Conservation (phyloP, 225 moss, liverwort and hornwort species). For the Anthoceros angustus region DNA sequence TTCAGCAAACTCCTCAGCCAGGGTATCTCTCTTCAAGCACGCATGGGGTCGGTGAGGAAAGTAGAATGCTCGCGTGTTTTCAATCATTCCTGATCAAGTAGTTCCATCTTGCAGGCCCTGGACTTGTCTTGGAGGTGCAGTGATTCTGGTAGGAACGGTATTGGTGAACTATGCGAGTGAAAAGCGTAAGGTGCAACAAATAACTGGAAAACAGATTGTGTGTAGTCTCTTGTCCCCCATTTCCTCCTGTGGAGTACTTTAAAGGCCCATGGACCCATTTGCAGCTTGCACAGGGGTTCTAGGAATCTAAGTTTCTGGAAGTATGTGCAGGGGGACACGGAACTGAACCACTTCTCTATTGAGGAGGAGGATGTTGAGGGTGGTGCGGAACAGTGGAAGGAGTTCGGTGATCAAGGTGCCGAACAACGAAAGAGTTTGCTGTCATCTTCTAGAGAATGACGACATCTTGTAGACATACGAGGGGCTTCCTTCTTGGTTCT, state of each 20-base stretch:
- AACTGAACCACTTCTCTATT: background rate
- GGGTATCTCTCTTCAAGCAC: slow-evolving; percentile 14
- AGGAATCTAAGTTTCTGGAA: background rate
- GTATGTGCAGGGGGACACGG: background rate
- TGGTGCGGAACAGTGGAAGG: background rate
- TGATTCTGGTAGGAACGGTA: slow-evolving; percentile 13
- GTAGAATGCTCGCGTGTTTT: background rate
- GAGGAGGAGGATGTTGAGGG: background rate
- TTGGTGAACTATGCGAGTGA: slow-evolving; percentile 13
- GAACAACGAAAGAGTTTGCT: too few species aligned
- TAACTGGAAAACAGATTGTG: background rate
- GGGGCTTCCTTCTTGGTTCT: too few species aligned
- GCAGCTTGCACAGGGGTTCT: background rate
- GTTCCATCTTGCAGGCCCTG: slow-evolving; percentile 9
- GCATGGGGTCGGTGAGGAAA: too few species aligned
- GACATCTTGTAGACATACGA: too few species aligned
- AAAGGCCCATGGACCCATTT: background rate
- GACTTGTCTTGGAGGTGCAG: slow-evolving; percentile 13
- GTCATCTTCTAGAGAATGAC: too few species aligned
- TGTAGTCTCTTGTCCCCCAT: background rate
- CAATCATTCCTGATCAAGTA: background rate
- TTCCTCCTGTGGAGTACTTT: background rate
- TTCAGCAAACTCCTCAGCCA: slow-evolving; percentile 13
- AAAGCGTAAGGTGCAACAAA: background rate
- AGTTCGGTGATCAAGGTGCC: too few species aligned